Evolutionary conservation across 1,139 yeast genomes (phyloP).

Genomic region (Debaryomyces singareniensis): DNA sequence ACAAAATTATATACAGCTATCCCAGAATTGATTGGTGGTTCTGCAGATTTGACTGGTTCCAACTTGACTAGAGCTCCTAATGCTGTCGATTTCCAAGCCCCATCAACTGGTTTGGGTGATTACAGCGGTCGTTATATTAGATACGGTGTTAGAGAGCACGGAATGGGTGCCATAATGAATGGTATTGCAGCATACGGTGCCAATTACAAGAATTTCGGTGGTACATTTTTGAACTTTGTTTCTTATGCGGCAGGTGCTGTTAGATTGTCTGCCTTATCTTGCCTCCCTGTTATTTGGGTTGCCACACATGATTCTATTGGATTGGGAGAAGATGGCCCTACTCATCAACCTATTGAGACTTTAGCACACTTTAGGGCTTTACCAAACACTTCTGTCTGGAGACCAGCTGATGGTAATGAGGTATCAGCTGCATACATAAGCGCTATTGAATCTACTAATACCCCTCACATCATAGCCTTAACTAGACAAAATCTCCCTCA

Average conservation of each 20-base stretch:
- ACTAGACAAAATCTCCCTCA: slow-evolving; percentile 98
- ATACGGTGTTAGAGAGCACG: slow-evolving; percentile 99
- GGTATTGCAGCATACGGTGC: slow-evolving; percentile 97
- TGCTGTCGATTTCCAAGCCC: slow-evolving; percentile 92
- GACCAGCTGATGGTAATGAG: slow-evolving; percentile 99
- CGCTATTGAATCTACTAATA: slow-evolving; percentile 63
- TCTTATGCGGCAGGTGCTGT: slow-evolving; percentile 98
- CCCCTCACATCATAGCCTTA: slow-evolving; percentile 88
- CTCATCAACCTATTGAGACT: slow-evolving; percentile 99
- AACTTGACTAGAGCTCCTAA: slow-evolving; percentile 88
- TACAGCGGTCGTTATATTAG: slow-evolving; percentile 92
- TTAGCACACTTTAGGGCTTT: slow-evolving; percentile 95
- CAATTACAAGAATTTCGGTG: slow-evolving; percentile 90
- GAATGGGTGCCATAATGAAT: slow-evolving; percentile 98
- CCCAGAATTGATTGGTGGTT: slow-evolving; percentile 96
- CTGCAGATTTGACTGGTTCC: slow-evolving; percentile 97
- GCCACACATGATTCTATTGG: slow-evolving; percentile 99
- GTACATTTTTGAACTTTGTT: slow-evolving; percentile 97
- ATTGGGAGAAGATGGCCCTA: slow-evolving; percentile 99
- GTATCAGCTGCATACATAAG: slow-evolving; percentile 91
- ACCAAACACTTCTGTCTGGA: slow-evolving; percentile 95
- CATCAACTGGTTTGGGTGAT: slow-evolving; percentile 73
- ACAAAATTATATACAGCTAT: slow-evolving; percentile 54
- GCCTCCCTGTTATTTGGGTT: slow-evolving; percentile 93
- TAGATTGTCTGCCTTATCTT: slow-evolving; percentile 89